Percentiles rank a stretch among this genome's conserved stretches.
Conservation (phyloP, 805 yeast species). For the Komagataella populi region DNA sequence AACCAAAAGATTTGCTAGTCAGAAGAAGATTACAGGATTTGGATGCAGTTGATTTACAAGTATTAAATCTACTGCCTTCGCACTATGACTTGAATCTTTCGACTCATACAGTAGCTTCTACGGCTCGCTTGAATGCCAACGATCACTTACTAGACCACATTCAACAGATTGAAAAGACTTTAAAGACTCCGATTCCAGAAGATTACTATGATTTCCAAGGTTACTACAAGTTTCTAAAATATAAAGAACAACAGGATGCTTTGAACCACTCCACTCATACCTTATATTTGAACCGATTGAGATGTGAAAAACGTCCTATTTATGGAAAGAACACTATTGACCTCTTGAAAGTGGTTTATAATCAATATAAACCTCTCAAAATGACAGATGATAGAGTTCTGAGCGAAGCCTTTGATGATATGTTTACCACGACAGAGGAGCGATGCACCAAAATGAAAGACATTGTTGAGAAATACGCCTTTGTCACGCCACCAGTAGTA, state of each 20-base stretch:
- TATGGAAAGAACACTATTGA: slow-evolving; percentile 49
- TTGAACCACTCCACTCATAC: slow-evolving; percentile 41
- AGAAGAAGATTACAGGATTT: slow-evolving; percentile 14
- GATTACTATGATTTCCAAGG: slow-evolving; percentile 29
- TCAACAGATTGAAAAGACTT: slow-evolving; percentile 22
- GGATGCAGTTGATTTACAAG: slow-evolving; percentile 30
- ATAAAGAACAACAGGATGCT: slow-evolving; percentile 35
- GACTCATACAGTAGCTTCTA: slow-evolving; percentile 30
- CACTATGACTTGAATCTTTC: slow-evolving; percentile 25
- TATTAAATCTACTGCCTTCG: slow-evolving; percentile 48
- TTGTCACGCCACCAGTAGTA: slow-evolving; percentile 80
- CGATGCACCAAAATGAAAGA: slow-evolving; percentile 28
- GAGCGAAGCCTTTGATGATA: slow-evolving; percentile 12
- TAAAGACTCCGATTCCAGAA: slow-evolving; percentile 16
- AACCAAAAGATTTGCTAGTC: slow-evolving; percentile 24
- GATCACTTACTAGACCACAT: slow-evolving; percentile 29
- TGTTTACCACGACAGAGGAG: slow-evolving; percentile 27
- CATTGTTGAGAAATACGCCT: slow-evolving; percentile 61
- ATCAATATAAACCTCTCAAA: slow-evolving; percentile 5
- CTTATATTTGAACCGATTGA: slow-evolving; percentile 47
- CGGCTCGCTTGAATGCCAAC: slow-evolving; percentile 32
- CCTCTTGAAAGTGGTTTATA: slow-evolving; percentile 21
- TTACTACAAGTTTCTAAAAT: slow-evolving; percentile 45
- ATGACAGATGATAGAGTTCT: slow-evolving; percentile 6
- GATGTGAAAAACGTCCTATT: slow-evolving; percentile 54